These are phyloP conservation scores for Camelina sativa DNA, from an alignment of 345 rosid genomes.

Conservation along the genomic window DNA sequence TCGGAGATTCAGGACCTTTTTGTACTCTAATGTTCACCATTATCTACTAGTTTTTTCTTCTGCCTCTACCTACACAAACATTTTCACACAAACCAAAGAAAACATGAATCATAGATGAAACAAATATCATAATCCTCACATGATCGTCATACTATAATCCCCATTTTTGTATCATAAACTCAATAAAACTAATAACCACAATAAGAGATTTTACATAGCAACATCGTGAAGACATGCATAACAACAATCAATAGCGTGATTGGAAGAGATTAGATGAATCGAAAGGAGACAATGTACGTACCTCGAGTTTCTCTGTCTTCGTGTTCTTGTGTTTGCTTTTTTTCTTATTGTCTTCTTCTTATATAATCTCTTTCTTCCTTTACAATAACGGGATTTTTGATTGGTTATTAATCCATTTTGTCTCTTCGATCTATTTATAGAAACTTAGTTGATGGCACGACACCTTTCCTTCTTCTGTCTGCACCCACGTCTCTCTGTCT, in stretches of 20 bases:
- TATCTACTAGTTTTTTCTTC: constrained; percentile 18
- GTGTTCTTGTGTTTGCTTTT: constrained; percentile 22
- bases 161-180: constrained; percentile 5
- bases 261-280: not conserved
- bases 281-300: constrained; percentile 17
- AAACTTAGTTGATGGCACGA: constrained; percentile 45
- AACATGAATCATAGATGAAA: not conserved
- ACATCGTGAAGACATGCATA: not conserved
- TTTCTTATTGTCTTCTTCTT: constrained; percentile 29
- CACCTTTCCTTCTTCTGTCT: constrained; percentile 36
- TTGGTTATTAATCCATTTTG: constrained; percentile 40
- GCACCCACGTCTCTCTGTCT: constrained; percentile 44
- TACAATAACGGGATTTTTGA: constrained; percentile 38
- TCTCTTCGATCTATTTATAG: constrained; percentile 40
- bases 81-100: not conserved
- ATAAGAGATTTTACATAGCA: not conserved
- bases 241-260: not conserved
- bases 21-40: constrained; percentile 59
- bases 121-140: constrained; percentile 3
- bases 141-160: not conserved
- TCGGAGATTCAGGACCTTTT: constrained; percentile 55
- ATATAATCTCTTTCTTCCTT: constrained; percentile 25
- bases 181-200: constrained; percentile 2
- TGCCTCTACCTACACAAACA: constrained; percentile 10
- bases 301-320: constrained; percentile 30